phyloP scores from a whole-genome alignment of 1,284 basidiomycete genomes.

The Fomitopsis palustris region DNA sequence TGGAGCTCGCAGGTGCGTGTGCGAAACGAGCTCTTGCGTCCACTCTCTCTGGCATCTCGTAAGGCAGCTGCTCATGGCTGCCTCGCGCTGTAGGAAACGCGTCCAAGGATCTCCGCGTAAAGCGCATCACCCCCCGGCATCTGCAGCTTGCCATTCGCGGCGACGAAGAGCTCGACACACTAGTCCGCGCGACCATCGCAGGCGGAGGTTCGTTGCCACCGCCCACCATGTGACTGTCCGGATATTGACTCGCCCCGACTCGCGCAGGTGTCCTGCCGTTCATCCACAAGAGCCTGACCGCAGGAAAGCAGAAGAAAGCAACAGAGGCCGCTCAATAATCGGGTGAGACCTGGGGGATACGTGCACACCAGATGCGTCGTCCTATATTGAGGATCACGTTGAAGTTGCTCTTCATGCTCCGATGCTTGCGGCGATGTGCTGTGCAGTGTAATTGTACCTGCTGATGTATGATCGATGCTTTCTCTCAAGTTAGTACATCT shows the following conservation, averaged over 20 bases:
- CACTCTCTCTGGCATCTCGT: not conserved
- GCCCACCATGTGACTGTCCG: not conserved
- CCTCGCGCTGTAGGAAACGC: conserved; percentile 68
- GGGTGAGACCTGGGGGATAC: no score
- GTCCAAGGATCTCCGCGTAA: conserved; percentile 93
- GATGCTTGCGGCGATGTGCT: no score
- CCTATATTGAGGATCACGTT: not conserved
- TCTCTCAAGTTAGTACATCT: no score
- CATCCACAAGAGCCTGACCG: conserved; percentile 87
- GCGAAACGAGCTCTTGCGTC: not conserved
- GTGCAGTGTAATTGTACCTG: no score
- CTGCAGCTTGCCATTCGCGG: conserved; percentile 93
- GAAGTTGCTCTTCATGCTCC: no score
- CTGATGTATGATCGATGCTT: no score
- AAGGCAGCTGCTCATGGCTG: not conserved
- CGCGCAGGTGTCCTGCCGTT: conserved; percentile 83
- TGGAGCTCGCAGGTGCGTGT: conserved; percentile 79
- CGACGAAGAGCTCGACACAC: conserved; percentile 87
- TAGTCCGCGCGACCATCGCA: conserved; percentile 54
- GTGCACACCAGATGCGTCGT: not conserved
- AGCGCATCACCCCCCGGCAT: conserved; percentile 95
- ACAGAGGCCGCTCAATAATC: conserved; percentile 9
- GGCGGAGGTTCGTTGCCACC: conserved; percentile 56
- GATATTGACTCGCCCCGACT: not conserved
- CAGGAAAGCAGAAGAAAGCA: conserved; percentile 26